phyloP scores from a whole-genome alignment of 1,139 yeast genomes.

The Geotrichum carabidarum region DNA sequence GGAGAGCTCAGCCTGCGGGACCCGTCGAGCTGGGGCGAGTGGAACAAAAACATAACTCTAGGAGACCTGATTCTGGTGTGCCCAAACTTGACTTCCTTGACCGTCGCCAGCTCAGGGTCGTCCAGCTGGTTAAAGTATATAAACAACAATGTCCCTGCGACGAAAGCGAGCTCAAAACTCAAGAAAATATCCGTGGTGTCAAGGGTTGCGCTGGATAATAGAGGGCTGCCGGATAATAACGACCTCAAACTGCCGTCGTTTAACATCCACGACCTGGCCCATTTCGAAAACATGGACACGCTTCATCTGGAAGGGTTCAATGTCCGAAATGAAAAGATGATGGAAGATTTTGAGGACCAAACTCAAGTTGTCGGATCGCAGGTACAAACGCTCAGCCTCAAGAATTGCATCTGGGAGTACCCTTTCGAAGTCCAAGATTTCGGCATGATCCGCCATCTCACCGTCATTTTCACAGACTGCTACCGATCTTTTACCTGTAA shows the following conservation, averaged over 20 bases:
- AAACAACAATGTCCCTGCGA: background rate
- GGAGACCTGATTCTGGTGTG: constrained; percentile 21
- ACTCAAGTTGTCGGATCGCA: background rate
- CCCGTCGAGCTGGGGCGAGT: constrained; percentile 29
- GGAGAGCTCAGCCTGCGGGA: constrained; percentile 19
- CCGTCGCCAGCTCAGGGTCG: constrained; percentile 24
- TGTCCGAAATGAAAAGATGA: constrained; percentile 21
- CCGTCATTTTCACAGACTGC: constrained; percentile 23
- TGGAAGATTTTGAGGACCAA: constrained; percentile 12
- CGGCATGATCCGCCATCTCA: constrained; percentile 22
- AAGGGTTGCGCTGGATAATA: constrained; percentile 7
- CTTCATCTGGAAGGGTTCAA: constrained; percentile 23
- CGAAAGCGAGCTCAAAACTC: background rate
- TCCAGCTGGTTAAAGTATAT: constrained; percentile 28
- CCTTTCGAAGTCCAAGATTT: constrained; percentile 27
- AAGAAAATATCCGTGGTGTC: constrained; percentile 14
- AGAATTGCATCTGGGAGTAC: constrained; percentile 29
- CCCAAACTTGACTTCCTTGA: constrained; percentile 19
- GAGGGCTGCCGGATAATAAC: constrained; percentile 18
- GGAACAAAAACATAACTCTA: constrained; percentile 26
- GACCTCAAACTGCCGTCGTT: constrained; percentile 19
- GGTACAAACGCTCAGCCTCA: constrained; percentile 18
- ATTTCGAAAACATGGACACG: constrained; percentile 17
- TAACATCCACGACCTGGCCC: constrained; percentile 20
- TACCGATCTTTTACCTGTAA: constrained; percentile 22